Evolutionary conservation across 371 early-diverging fungal species (phyloP), one percentile per base, ranked within the genome.

Genomic region (Syncephalastrum racemosum): DNA sequence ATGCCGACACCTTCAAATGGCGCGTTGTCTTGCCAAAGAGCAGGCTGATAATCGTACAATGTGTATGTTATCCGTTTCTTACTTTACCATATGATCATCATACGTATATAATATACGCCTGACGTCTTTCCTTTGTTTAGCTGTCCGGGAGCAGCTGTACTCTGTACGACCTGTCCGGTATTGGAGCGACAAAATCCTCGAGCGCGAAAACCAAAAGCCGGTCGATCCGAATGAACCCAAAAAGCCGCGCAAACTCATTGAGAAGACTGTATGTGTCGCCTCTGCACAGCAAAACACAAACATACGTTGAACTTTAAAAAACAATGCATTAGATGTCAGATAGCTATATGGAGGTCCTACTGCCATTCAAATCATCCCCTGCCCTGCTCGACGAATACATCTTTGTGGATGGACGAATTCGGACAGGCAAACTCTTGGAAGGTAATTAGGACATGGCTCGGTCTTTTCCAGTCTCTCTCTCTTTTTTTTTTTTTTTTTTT

Each of bases 371-470:
- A 54, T 82, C 83, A 53, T 85, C 91, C 27, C 85, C 89, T 12
- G 68, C 70, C 8, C 73, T 95, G 14, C 64, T 87, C 47, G 93
- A 94, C 24, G 86, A 92, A 41, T 96, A 97, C 65, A 69, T 93
- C 58, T 88, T 83, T 68, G 70, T 79, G 16, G 80, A 85, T 56
- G 92, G 92, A 36, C 64, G 67, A n/a, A 80, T 86, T 40, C 72
- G 86, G 39, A 71, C 83, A 14, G 89, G 88, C 40, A 86, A 85
- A 56, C 60, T 88, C 15, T 63, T 87, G 39, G 88, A 88, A 74
- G 77, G 63, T 60, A 55, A 49, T 15, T 3, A 15, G 19, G 16
- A n/a, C 49, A 24, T n/a, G 5, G 22, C 2, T 3, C 14, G 23
- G 14, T 22, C n/a, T n/a, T n/a, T n/a, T n/a, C n/a, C n/a, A n/a